These are phyloP conservation scores for Durotheca rogersii DNA, from an alignment of 495 filamentous ascomycete genomes.

Conservation along the genomic window DNA sequence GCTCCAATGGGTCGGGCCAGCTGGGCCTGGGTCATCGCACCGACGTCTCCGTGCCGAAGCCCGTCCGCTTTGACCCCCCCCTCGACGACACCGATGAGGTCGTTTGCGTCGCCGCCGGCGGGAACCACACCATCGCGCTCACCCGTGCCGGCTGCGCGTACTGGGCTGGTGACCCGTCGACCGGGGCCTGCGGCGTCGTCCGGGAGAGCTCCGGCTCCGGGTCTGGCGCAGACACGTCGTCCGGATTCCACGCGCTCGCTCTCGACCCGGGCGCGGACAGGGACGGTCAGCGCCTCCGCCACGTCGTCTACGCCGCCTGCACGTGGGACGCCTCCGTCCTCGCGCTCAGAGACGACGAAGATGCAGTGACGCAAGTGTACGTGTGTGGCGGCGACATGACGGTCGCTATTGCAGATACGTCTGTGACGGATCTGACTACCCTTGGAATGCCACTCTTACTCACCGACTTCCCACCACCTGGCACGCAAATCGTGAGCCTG, in stretches of 20 bases:
- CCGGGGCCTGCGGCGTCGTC: conserved; percentile 55
- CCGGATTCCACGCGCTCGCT: conserved; percentile 32
- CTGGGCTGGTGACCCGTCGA: conserved; percentile 60
- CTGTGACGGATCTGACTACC: conserved; percentile 4
- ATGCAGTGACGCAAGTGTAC: conserved; percentile 50
- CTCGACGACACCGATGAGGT: conserved; percentile 17
- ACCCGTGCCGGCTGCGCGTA: conserved; percentile 58
- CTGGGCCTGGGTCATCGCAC: conserved; percentile 74
- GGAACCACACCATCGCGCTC: conserved; percentile 83
- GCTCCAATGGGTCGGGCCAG: conserved; percentile 89
- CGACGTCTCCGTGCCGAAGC: conserved; percentile 68
- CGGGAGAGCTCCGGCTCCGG: neutral
- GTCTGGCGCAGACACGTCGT: conserved; percentile 5
- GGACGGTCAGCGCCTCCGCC: neutral
- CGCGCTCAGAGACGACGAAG: conserved; percentile 44
- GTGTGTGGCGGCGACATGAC: too few relatives aligned
- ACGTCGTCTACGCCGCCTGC: conserved; percentile 53
- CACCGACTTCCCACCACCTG: conserved; percentile 60
- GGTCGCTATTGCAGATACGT: conserved; percentile 27
- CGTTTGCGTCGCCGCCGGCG: conserved; percentile 63
- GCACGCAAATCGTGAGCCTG: conserved; percentile 55
- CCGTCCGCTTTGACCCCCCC: conserved; percentile 56
- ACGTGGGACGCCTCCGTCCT: conserved; percentile 75
- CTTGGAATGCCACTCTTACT: conserved; percentile 38
- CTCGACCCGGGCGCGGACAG: conserved; percentile 8